Evolutionary conservation across 176 grass and related monocot species (phyloP), one percentile per base, ranked within the genome.

Genomic region (Secale cereale): DNA sequence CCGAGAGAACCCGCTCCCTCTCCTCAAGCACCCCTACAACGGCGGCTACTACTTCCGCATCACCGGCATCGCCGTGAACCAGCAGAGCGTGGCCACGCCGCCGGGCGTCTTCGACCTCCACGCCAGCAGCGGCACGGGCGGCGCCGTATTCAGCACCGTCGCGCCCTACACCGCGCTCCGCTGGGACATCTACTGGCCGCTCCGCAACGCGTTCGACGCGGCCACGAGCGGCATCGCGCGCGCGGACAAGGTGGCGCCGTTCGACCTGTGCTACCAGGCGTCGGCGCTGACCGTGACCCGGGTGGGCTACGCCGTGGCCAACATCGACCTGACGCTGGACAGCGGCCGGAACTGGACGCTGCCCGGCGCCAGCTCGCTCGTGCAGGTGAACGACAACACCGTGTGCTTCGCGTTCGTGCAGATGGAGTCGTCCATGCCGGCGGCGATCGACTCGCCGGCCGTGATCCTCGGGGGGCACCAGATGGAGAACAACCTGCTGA

Each of bases 11-110:
- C 14, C 27, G 71, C 41, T 74, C 8, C 43, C 83, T 0, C 46
- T 92, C 29, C 9, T 97, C 52, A 85, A 63, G 25, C 86, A 88
- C 37, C 87, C 83, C 28, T 71, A 12, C 16, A 89, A 86, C 86
- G 67, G 76, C 28, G 87, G 76, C 20, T 94, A 89, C 88, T 94
- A 92, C 83, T 60, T 94, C 62, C 0, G 33, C 43, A 81, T 88
- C 37, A 86, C 65, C 46, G 33, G 48, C 50, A 31, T 83, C 52
- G 78, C 65, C 26, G 72, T 90, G 8, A 86, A 89, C 59, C 8
- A 16, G 12, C 17, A 20, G 39, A 14, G 9, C 8, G 65, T 88
- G 15, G 14, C 5, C 3, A 1, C 79, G 3, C 31, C 82, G 0
- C 3, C 20, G 6, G 87, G 83, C n/a, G 60, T 41, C 8, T 32